Evolutionary conservation across 106 monocot species (phyloP).

Genomic region (Xerophyta viscosa): DNA sequence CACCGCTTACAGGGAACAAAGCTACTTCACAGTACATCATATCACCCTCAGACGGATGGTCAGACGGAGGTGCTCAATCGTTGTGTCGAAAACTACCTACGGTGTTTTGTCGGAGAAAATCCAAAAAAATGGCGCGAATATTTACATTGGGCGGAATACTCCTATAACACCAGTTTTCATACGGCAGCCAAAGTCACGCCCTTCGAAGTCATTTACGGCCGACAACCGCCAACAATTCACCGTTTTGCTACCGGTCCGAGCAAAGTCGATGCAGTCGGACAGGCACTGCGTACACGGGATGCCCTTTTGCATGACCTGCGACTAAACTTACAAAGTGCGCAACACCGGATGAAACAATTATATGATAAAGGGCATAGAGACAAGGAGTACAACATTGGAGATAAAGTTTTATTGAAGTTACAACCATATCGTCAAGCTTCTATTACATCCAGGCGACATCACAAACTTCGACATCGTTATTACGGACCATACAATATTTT

Average conservation of each 20-base stretch:
- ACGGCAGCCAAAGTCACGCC: background rate
- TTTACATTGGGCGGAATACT: background rate
- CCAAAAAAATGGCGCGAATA: background rate
- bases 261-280: background rate
- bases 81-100: background rate
- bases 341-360: background rate
- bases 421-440: background rate
- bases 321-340: background rate
- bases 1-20: background rate
- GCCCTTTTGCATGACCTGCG: background rate
- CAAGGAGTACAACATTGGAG: background rate
- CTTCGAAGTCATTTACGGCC: slow-evolving; percentile 1
- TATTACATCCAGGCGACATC: background rate
- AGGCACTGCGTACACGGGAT: background rate
- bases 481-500: background rate
- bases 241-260: background rate
- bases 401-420: background rate
- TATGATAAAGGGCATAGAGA: background rate
- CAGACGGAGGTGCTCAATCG: background rate
- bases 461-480: background rate
- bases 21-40: background rate
- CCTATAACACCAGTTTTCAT: background rate
- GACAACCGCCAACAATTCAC: background rate
- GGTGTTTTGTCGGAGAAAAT: background rate
- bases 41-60: background rate